These are phyloP conservation scores for Amyloporia xantha DNA, from an alignment of 768 basidiomycete genomes.

Conservation along the genomic window DNA sequence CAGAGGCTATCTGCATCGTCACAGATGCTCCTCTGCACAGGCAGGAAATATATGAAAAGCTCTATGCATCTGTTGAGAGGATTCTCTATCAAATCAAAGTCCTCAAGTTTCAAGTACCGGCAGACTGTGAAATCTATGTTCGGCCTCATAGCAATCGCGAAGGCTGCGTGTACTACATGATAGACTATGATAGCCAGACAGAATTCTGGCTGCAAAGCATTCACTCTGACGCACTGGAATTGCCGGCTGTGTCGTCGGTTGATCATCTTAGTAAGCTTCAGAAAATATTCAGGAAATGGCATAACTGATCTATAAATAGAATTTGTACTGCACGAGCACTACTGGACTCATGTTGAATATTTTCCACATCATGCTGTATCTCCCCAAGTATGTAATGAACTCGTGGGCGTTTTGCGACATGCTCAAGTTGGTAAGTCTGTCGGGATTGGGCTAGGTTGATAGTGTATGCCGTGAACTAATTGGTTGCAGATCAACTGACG, in stretches of 20 bases:
- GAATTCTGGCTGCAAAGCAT: conserved; percentile 17
- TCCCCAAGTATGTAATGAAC: conserved; percentile 1
- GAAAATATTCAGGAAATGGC: not conserved
- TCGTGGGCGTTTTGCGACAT: conserved; percentile 7
- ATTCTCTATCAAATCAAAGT: conserved; percentile 2
- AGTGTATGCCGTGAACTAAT: too few relatives aligned
- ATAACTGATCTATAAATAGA: conserved; percentile 3
- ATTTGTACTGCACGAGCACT: conserved; percentile 19
- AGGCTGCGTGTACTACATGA: conserved; percentile 12
- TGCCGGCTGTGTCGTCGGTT: not conserved
- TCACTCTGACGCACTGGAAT: not conserved
- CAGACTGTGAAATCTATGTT: conserved; percentile 8
- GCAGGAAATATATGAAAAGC: conserved; percentile 10
- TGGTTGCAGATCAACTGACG: conserved; percentile 19
- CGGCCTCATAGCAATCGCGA: not conserved
- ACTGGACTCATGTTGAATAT: conserved; percentile 24
- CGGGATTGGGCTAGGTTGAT: too few relatives aligned
- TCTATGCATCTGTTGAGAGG: conserved; percentile 10
- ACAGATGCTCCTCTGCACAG: conserved; percentile 8
- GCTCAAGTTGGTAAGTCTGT: conserved; percentile 8
- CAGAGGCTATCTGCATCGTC: conserved; percentile 1
- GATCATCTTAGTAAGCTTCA: not conserved
- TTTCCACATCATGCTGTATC: conserved; percentile 20
- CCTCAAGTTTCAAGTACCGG: not conserved
- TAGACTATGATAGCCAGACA: conserved; percentile 12